Evolutionary conservation across 345 rosid genomes (phyloP).

Genomic region (Leavenworthia alabamica): DNA sequence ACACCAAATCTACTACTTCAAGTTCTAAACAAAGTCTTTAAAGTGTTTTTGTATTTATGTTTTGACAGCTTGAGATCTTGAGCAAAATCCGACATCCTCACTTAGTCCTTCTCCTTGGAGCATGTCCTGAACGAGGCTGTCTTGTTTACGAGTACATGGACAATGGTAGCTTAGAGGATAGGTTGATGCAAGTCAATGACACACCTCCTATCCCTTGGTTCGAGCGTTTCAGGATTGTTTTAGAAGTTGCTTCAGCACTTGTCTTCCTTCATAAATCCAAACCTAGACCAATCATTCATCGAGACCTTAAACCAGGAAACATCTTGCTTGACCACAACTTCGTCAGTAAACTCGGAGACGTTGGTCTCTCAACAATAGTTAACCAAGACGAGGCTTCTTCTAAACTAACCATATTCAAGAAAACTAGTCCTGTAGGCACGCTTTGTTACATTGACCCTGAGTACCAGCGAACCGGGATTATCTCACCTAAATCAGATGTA

Average conservation of each 20-base stretch:
- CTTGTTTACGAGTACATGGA: conserved; percentile 63
- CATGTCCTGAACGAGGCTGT: conserved; percentile 77
- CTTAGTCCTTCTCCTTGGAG: conserved; percentile 86
- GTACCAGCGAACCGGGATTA: conserved; percentile 72
- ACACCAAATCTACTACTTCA: neutral
- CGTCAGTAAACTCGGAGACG: conserved; percentile 87
- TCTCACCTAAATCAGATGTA: conserved; percentile 70
- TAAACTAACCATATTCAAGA: conserved; percentile 35
- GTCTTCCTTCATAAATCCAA: conserved; percentile 70
- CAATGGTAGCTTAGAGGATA: conserved; percentile 33
- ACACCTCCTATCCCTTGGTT: conserved; percentile 78
- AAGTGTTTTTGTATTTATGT: neutral
- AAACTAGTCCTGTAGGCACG: conserved; percentile 79
- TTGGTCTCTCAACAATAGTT: conserved; percentile 69
- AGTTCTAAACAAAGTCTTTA: neutral
- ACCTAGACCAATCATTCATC: conserved; percentile 75
- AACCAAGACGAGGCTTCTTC: conserved; percentile 39
- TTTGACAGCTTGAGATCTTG: conserved; percentile 68
- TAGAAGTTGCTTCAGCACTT: conserved; percentile 86
- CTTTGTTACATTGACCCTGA: conserved; percentile 87
- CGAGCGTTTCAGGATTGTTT: conserved; percentile 71
- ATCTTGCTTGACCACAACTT: conserved; percentile 72
- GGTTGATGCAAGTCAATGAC: conserved; percentile 37
- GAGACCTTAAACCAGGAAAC: conserved; percentile 88
- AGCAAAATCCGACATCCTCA: conserved; percentile 84